Percentiles rank a stretch among this genome's conserved stretches.
These are phyloP conservation scores for Ustilago loliicola DNA, from an alignment of 1,284 basidiomycete species.

Conservation along the genomic window DNA sequence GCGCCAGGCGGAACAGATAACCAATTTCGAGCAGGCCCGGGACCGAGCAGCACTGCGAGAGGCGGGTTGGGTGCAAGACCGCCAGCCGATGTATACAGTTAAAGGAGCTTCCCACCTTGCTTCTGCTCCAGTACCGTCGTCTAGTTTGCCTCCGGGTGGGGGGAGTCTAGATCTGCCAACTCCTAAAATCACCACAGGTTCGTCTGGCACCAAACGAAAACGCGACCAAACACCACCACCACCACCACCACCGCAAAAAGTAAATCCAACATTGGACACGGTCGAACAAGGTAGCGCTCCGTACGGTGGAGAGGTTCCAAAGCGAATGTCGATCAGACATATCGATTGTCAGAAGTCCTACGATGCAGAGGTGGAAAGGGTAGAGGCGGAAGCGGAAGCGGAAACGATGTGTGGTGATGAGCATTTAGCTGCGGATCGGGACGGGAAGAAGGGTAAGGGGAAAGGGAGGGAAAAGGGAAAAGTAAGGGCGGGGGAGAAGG, in stretches of 20 bases:
- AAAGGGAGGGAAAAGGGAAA: neutral
- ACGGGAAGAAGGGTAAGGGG: neutral
- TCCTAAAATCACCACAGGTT: neutral
- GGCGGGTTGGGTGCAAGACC: conserved; percentile 11
- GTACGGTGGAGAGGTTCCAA: conserved; percentile 17
- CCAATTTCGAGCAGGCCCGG: conserved; percentile 5
- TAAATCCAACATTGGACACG: neutral
- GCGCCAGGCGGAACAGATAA: conserved; percentile 18
- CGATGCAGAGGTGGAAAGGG: conserved; percentile 4
- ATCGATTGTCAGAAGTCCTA: conserved; percentile 39
- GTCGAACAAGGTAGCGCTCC: neutral
- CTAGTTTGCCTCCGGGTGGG: conserved; percentile 17
- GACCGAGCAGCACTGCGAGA: conserved; percentile 12
- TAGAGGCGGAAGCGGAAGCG: conserved; percentile 10
- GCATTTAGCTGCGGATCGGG: neutral
- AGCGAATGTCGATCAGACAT: conserved; percentile 15
- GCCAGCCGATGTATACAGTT: conserved; percentile 8
- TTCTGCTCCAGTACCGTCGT: neutral
- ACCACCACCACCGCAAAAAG: neutral
- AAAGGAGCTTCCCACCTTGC: neutral
- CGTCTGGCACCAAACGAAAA: conserved; percentile 22
- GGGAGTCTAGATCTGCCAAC: conserved; percentile 16
- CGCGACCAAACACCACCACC: neutral
- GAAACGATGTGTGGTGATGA: conserved; percentile 3
- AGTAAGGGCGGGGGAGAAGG: too few relatives aligned